Evolutionary conservation across 208 protist genomes (phyloP), one percentile per base, ranked within the genome.

Genomic region (Leishmania turanica): DNA sequence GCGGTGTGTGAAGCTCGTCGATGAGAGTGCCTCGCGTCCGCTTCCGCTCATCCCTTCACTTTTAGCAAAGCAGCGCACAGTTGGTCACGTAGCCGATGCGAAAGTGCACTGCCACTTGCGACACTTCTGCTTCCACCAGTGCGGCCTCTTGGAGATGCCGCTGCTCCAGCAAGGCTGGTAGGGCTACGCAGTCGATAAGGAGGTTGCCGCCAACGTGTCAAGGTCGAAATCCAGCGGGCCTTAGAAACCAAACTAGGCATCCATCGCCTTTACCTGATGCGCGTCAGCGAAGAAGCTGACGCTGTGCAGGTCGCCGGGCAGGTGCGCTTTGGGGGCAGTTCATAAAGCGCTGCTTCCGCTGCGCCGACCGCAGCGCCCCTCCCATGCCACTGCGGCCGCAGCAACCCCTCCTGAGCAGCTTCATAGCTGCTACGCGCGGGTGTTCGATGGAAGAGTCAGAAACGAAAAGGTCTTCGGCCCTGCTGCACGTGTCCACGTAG

Each of bases 321-420:
- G 73, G 81, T 88, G 87, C 15, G 75, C 87, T 71, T 90, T 77
- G 8, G 83, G 60, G 66, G 72, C 74, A 75, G 62, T 83, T 90
- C 87, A 90, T 90, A 73, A 88, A 90, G 66, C 66, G 74, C 68
- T 84, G 73, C 79, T 88, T 88, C 64, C 84, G 87, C 78, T 87
- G 84, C 1, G 87, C 87, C 2, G 84, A 79, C 9, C 80, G 72
- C 42, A 82, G 34, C 74, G 70, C 73, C 87, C 80, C 5, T 73
- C 54, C 45, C 83, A 49, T 11, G 87, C 74, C 87, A 80, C 65
- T 79, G 75, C 40, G 42, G 24, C 73, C 71, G 47, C 72, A 90
- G 51, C 69, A 90, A 66, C 40, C 37, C 79, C 81, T 90, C 80
- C 54, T 83, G 84, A 21, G 66, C 75, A 8, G 73, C 69, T 71